These are phyloP conservation scores for Ploettnerulaceae sp. DNA, from an alignment of 2,329 filamentous ascomycete species.

Conservation along the genomic window DNA sequence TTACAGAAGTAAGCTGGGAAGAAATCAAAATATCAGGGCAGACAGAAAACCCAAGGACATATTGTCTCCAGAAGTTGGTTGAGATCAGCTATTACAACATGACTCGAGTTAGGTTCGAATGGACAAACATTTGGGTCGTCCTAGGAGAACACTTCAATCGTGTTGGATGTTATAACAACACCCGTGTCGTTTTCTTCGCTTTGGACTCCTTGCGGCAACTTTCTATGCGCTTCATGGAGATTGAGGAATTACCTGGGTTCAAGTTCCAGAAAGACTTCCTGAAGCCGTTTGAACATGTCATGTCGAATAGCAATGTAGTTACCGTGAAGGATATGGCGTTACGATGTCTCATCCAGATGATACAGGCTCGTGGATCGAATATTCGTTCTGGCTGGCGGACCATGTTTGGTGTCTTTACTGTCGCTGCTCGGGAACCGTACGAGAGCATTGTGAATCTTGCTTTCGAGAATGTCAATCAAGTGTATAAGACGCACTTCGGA, in stretches of 20 bases:
- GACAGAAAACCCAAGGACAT: constrained; percentile 91
- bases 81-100: constrained; percentile 99
- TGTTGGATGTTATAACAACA: constrained; percentile 94
- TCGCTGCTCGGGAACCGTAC: constrained; percentile 87
- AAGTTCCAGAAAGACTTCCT: constrained; percentile 99
- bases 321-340: constrained; percentile 97
- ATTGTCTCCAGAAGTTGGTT: constrained; percentile 95
- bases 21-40: constrained; percentile 97
- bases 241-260: constrained; percentile 95
- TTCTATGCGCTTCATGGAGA: constrained; percentile 98
- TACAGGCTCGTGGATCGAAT: constrained; percentile 91
- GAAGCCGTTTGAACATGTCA: constrained; percentile 96
- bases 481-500: constrained; percentile 93
- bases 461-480: constrained; percentile 92
- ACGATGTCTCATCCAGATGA: constrained; percentile 97
- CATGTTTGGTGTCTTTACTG: constrained; percentile 98
- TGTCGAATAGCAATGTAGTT: constrained; percentile 85
- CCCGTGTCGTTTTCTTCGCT: constrained; percentile 94
- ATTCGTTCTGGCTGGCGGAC: constrained; percentile 98
- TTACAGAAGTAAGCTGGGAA: constrained; percentile 97
- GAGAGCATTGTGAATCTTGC: constrained; percentile 95
- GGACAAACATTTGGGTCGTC: constrained; percentile 96
- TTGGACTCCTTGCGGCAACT: constrained; percentile 91
- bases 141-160: constrained; percentile 98
- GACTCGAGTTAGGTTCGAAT: constrained; percentile 96